Evolutionary conservation across 371 early-diverging fungal genomes (phyloP).

Genomic region (Umbelopsis sp.): DNA sequence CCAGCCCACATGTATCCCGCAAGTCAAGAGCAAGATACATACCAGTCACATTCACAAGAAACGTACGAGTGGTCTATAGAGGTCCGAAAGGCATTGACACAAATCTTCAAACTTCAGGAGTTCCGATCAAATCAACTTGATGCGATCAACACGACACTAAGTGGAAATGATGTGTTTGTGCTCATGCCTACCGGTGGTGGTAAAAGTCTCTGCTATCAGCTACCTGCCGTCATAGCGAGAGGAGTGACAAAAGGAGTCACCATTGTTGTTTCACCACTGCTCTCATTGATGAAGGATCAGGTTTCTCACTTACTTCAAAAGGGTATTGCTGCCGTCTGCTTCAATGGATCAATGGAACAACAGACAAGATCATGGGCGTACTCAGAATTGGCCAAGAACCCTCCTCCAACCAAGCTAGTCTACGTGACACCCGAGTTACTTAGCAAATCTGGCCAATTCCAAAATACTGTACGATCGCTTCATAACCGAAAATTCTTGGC

Average conservation of each 20-base stretch:
- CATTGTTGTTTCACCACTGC: conserved; percentile 95
- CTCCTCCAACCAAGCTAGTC: conserved; percentile 62
- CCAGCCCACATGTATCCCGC: no score
- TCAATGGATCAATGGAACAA: conserved; percentile 68
- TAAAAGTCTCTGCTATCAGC: conserved; percentile 98
- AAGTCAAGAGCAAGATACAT: neutral
- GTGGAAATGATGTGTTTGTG: conserved; percentile 95
- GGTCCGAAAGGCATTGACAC: conserved; percentile 70
- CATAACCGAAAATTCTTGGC: conserved; percentile 67
- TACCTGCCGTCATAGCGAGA: conserved; percentile 84
- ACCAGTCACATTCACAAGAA: conserved; percentile 1
- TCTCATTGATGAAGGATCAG: conserved; percentile 99
- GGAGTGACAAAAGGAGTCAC: conserved; percentile 76
- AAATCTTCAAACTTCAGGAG: conserved; percentile 75
- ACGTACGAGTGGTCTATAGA: conserved; percentile 80
- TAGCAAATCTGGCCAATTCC: conserved; percentile 69
- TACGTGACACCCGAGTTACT: conserved; percentile 98
- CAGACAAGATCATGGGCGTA: conserved; percentile 64
- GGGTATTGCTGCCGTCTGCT: conserved; percentile 78
- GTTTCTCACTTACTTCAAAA: conserved; percentile 80
- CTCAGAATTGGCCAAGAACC: conserved; percentile 45
- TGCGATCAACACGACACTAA: conserved; percentile 91
- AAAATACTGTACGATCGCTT: conserved; percentile 58
- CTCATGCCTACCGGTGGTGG: conserved; percentile 99
- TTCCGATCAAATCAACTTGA: conserved; percentile 95